Conservation (phyloP, 2,329 filamentous ascomycete genomes). For the Xylogone sp. region DNA sequence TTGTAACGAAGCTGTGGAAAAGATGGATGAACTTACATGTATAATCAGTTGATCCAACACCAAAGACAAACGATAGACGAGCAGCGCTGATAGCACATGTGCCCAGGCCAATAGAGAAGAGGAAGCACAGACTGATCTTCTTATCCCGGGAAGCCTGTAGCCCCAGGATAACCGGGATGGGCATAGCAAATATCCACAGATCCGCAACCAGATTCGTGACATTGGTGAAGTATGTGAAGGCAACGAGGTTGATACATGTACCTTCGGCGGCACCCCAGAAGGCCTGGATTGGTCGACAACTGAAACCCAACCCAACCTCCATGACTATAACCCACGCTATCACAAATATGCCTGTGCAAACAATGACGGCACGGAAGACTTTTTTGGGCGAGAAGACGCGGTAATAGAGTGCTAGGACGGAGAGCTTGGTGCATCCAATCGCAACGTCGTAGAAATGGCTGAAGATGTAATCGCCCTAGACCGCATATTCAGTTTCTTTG, state of each 20-base stretch:
- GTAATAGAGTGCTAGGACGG: constrained; percentile 50
- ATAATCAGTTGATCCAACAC: too few relatives aligned
- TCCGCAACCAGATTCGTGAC: constrained; percentile 32
- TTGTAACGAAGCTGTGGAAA: too few relatives aligned
- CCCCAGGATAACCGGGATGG: constrained; percentile 25
- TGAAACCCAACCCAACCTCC: constrained; percentile 41
- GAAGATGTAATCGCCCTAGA: constrained; percentile 32
- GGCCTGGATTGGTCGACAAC: constrained; percentile 44
- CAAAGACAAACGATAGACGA: too few relatives aligned
- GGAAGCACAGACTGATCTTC: too few relatives aligned
- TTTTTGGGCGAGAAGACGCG: constrained; percentile 46
- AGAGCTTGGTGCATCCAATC: constrained; percentile 49
- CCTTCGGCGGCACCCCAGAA: constrained; percentile 42
- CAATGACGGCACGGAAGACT: constrained; percentile 39
- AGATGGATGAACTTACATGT: too few relatives aligned
- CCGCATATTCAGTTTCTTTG: too few relatives aligned
- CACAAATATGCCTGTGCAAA: constrained; percentile 38
- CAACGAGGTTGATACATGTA: constrained; percentile 40
- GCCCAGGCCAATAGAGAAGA: too few relatives aligned
- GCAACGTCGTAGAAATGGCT: constrained; percentile 52
- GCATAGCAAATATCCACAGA: constrained; percentile 29
- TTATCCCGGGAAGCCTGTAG: too few relatives aligned
- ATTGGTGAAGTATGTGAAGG: constrained; percentile 46
- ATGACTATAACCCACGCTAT: constrained; percentile 42
- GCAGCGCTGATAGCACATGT: too few relatives aligned